These are phyloP conservation scores for Xylaria sp. DNA, from an alignment of 2,329 filamentous ascomycete species.

Conservation along the genomic window DNA sequence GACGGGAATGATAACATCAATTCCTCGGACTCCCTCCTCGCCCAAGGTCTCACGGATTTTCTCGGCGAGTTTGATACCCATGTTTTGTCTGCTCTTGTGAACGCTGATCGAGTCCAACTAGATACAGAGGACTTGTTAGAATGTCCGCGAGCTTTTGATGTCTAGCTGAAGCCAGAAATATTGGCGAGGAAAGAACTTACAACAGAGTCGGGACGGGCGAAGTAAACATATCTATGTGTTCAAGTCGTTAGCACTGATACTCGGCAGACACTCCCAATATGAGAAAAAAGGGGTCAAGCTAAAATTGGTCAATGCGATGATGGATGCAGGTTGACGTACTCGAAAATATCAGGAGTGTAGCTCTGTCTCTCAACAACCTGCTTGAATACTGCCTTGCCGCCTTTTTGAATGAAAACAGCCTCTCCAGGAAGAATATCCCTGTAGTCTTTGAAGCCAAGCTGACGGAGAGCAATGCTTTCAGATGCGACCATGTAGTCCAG, in stretches of 20 bases:
- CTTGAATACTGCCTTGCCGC: conserved; percentile 60
- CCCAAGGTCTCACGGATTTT: conserved; percentile 60
- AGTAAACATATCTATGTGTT: conserved; percentile 61
- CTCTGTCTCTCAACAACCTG: conserved; percentile 59
- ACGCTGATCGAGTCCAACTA: conserved; percentile 40
- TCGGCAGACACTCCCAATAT: not conserved
- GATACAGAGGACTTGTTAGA: too few species aligned
- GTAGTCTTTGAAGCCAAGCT: conserved; percentile 65
- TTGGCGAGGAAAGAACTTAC: conserved; percentile 36
- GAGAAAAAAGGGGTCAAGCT: not conserved
- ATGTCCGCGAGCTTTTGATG: too few species aligned
- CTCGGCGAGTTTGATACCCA: conserved; percentile 69
- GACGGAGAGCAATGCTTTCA: conserved; percentile 67
- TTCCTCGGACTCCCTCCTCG: conserved; percentile 58
- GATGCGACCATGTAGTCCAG: conserved; percentile 79
- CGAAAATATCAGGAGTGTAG: conserved; percentile 58
- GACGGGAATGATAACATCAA: conserved; percentile 61
- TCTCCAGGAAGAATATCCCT: conserved; percentile 67
- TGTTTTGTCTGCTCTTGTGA: conserved; percentile 65
- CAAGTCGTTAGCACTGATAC: not conserved
- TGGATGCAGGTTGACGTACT: conserved; percentile 3
- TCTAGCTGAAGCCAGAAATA: too few species aligned
- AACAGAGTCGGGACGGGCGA: conserved; percentile 67
- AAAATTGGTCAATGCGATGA: not conserved
- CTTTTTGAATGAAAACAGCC: conserved; percentile 72